Evolutionary conservation across 2,329 filamentous ascomycete genomes (phyloP).

Genomic region (Ilyonectria robusta): DNA sequence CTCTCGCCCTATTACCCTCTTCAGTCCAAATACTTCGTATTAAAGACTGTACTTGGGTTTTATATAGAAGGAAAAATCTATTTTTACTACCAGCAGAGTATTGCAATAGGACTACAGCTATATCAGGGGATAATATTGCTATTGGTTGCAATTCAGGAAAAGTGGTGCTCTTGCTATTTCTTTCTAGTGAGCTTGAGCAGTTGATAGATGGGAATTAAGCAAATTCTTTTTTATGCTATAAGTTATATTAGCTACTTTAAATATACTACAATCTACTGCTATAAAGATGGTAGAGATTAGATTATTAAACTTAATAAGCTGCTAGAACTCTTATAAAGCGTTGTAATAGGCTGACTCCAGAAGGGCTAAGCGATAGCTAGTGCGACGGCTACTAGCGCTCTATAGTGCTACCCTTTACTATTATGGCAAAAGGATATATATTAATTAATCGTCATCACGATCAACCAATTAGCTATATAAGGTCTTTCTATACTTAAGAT

Average conservation of each 20-base stretch:
- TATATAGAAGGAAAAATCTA: not conserved
- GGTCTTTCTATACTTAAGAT: no score
- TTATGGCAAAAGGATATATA: no score
- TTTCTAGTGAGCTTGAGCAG: not conserved
- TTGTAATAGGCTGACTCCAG: no score
- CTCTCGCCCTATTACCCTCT: not conserved
- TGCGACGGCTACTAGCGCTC: no score
- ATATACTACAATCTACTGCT: not conserved
- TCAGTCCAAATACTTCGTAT: not conserved
- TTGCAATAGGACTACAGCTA: not conserved
- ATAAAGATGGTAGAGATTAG: not conserved
- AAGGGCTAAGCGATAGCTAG: no score
- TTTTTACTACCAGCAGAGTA: constrained; percentile 1
- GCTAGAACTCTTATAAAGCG: not conserved
- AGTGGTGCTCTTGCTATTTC: not conserved
- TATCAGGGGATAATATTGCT: not conserved
- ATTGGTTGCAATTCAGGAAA: constrained; percentile 6
- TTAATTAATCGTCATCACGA: no score
- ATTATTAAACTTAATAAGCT: not conserved
- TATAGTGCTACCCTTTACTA: no score
- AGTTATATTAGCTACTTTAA: not conserved
- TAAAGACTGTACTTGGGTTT: not conserved
- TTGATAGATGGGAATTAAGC: no score
- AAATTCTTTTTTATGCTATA: not conserved
- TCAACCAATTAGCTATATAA: no score